These are phyloP conservation scores for Papilionanthe hybrid DNA, from an alignment of 116 monocot species.

Conservation along the genomic window DNA sequence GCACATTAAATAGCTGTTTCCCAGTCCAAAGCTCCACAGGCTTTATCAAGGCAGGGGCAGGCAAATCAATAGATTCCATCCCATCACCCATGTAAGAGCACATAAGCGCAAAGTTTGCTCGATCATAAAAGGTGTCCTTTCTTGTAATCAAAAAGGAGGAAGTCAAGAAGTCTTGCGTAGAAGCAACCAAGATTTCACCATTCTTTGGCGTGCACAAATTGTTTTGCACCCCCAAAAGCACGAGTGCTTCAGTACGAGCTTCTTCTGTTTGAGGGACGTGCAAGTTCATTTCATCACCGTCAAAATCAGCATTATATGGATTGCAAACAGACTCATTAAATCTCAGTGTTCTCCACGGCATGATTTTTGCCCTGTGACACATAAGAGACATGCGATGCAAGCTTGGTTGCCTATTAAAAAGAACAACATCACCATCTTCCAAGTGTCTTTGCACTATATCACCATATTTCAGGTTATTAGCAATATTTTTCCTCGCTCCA, in stretches of 20 bases:
- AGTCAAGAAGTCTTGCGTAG: conserved; percentile 94
- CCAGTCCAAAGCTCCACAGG: conserved; percentile 97
- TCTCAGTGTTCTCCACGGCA: conserved; percentile 96
- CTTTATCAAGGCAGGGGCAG: conserved; percentile 80
- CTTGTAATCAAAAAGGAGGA: conserved; percentile 95
- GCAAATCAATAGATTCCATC: conserved; percentile 88
- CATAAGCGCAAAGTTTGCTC: conserved; percentile 74
- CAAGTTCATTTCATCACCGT: conserved; percentile 99
- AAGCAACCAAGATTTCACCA: conserved; percentile 97
- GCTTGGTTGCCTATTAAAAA: conserved; percentile 97
- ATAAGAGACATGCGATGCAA: conserved; percentile 99
- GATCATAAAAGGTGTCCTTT: conserved; percentile 93
- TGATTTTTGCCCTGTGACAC: conserved; percentile 95
- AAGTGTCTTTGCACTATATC: conserved; percentile 83
- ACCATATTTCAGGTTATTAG: conserved; percentile 84
- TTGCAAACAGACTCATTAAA: conserved; percentile 99
- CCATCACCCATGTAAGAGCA: conserved; percentile 90
- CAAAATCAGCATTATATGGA: conserved; percentile 99
- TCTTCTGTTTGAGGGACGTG: conserved; percentile 99
- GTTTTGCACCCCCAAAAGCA: conserved; percentile 99
- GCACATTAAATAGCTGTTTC: conserved; percentile 90
- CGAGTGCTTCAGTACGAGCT: conserved; percentile 96
- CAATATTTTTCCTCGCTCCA: conserved; percentile 57
- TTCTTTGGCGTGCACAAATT: conserved; percentile 98
- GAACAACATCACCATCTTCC: conserved; percentile 96